Percentiles rank a stretch among this genome's conserved stretches.
Evolutionary conservation across 345 rosid species (phyloP).

Genomic region (Aquilaria malaccensis): DNA sequence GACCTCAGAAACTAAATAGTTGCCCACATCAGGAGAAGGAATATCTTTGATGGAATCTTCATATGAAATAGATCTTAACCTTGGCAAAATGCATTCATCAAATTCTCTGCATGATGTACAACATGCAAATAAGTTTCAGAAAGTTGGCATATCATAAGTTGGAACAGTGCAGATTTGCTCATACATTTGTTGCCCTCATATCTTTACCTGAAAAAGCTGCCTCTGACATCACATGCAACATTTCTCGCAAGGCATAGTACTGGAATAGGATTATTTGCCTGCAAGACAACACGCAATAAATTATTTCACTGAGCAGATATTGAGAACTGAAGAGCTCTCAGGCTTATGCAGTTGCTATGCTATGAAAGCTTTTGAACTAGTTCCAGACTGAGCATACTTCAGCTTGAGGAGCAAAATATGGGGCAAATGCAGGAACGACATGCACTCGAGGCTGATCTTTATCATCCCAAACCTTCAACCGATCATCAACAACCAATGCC

Average conservation of each 20-base stretch:
- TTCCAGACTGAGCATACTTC: conserved; percentile 44
- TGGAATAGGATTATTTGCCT: conserved; percentile 76
- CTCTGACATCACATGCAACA: conserved; percentile 96
- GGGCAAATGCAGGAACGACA: conserved; percentile 98
- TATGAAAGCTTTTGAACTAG: no score
- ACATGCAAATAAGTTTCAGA: conserved; percentile 9
- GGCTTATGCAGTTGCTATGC: no score
- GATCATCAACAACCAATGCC: conserved; percentile 97
- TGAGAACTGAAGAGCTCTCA: no score
- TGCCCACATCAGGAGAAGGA: conserved; percentile 97
- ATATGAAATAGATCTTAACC: conserved; percentile 61
- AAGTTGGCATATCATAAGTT: conserved; percentile 1
- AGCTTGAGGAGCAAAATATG: conserved; percentile 94
- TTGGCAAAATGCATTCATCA: conserved; percentile 83
- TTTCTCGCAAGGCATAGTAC: conserved; percentile 88
- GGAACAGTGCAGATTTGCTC: not conserved
- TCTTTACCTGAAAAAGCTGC: conserved; percentile 91
- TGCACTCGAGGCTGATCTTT: conserved; percentile 98
- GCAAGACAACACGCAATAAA: conserved; percentile 18
- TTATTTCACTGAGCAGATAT: no score
- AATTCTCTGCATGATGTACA: conserved; percentile 57
- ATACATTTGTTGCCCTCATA: not conserved
- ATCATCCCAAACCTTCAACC: conserved; percentile 97
- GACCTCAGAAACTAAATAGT: conserved; percentile 87
- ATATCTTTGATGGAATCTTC: conserved; percentile 66